Base-by-base conservation (phyloP, 2,329 filamentous ascomycete species). In the Monilinia aucupariae region DNA sequence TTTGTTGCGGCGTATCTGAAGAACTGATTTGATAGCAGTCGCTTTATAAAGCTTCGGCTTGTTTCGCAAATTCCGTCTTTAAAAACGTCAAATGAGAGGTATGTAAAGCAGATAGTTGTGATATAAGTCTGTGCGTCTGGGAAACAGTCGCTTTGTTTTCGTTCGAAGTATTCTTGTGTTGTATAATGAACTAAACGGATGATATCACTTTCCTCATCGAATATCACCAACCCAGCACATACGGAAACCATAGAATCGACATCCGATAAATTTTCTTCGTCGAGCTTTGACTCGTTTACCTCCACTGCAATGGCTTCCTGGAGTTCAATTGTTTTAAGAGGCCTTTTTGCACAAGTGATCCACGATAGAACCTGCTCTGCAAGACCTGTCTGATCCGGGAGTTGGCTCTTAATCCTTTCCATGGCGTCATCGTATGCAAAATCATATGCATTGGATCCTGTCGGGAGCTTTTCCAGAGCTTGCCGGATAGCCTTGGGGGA, bases 221-320 rank as follows among this genome's bases (percentile, higher is more conserved):
- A 25, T 27, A 13, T 55, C 0, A 64, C 58, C 30, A 74, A 60
- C 15, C 71, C 71, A 56, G 64, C 66, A 59, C 72, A 74, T 12
- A 70, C 64, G 27, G 64, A 68, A 9, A 68, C 60, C 51, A 70
- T 67, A 45, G 63, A 55, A 53, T 60, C 59, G 5, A 68, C 64
- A 20, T 64, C 25, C 48, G 59, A 22, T 12, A 69, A 37, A 22
- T 62, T 61, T 71, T 58, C 25, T 64, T 65, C 10, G 50, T 79
- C 74, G 13, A 80, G 59, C 1, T 70, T 61, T 0, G 55, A 0
- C 5, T 67, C 45, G 0, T 65, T 71, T 0, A 59, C 1, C 45
- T 78, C 74, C 0, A 78, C 69, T 0, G 76, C 78, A 25, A 82
- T 72, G 0, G 78, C 79, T 65, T 80, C 73, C 58, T 74, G 74